These are phyloP conservation scores for Fraxinus ornus DNA, from an alignment of 305 asterid genomes.

Conservation along the genomic window DNA sequence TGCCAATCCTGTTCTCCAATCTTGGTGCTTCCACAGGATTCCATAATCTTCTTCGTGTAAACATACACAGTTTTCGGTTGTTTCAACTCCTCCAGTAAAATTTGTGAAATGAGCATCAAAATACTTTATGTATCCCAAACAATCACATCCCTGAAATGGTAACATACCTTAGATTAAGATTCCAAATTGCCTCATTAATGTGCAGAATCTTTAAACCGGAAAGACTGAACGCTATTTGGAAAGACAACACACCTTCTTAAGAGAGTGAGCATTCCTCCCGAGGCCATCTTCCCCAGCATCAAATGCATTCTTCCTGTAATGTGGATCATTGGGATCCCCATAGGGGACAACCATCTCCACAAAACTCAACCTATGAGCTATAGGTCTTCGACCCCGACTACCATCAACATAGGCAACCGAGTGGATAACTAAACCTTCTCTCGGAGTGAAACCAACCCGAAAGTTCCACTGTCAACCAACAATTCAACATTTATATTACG, in stretches of 20 bases:
- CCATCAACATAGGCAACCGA: constrained; percentile 97
- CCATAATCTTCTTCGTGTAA: constrained; percentile 97
- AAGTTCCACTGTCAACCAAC: constrained; percentile 82
- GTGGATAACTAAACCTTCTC: constrained; percentile 94
- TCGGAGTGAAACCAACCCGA: constrained; percentile 92
- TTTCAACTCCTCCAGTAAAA: constrained; percentile 97
- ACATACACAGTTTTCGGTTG: constrained; percentile 90
- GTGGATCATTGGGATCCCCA: constrained; percentile 99
- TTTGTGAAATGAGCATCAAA: constrained; percentile 92
- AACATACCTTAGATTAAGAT: constrained; percentile 4
- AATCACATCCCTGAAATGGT: constrained; percentile 87
- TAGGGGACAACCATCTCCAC: constrained; percentile 99
- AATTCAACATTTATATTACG: constrained; percentile 15
- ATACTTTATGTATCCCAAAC: constrained; percentile 80
- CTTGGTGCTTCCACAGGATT: constrained; percentile 98
- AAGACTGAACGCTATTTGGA: background rate
- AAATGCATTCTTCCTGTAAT: constrained; percentile 93
- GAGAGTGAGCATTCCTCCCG: constrained; percentile 94
- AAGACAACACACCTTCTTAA: constrained; percentile 65
- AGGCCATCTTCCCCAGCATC: constrained; percentile 99
- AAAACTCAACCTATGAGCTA: constrained; percentile 95
- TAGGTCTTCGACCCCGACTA: constrained; percentile 92
- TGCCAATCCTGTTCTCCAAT: constrained; percentile 94
- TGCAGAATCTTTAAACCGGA: constrained; percentile 1
- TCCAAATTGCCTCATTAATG: constrained; percentile 16